phyloP scores from a whole-genome alignment of 148 eudicot genomes.

The Arbutus unedo region DNA sequence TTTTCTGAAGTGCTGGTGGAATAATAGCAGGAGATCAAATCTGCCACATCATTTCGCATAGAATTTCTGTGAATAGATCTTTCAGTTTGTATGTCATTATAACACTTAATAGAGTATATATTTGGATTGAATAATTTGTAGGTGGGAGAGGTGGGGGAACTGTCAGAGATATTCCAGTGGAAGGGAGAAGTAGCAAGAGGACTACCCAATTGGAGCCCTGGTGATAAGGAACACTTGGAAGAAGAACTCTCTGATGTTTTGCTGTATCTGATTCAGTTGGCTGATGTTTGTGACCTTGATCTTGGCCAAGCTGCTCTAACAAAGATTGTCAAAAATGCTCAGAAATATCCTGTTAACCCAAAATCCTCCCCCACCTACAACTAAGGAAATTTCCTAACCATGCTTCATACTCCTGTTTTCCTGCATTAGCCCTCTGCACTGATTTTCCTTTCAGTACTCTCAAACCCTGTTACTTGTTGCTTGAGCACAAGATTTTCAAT shows the following conservation, averaged over 20 bases:
- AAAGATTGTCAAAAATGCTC: conserved; percentile 51
- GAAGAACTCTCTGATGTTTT: conserved; percentile 73
- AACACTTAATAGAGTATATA: not conserved
- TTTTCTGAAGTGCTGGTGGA: too few relatives aligned
- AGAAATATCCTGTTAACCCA: conserved; percentile 43
- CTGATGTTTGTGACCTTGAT: conserved; percentile 71
- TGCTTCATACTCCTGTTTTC: too few relatives aligned
- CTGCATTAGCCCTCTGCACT: too few relatives aligned
- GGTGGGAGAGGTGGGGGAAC: conserved; percentile 82
- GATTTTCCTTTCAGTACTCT: too few relatives aligned
- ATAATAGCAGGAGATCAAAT: not conserved
- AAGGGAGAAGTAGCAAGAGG: conserved; percentile 73
- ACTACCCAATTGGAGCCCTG: conserved; percentile 55
- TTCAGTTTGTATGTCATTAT: not conserved
- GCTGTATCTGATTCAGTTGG: conserved; percentile 55
- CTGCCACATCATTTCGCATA: not conserved
- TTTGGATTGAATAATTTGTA: conserved; percentile 4
- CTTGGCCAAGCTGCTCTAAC: conserved; percentile 61
- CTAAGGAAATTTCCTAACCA: not conserved
- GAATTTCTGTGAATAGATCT: not conserved
- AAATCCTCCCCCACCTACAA: not conserved
- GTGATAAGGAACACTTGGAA: conserved; percentile 50
- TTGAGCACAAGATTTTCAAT: too few relatives aligned
- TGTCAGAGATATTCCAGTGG: conserved; percentile 82
- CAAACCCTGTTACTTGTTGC: too few relatives aligned